Evolutionary conservation across 306 rosid genomes (phyloP).

Genomic region (Canavalia ensiformis): DNA sequence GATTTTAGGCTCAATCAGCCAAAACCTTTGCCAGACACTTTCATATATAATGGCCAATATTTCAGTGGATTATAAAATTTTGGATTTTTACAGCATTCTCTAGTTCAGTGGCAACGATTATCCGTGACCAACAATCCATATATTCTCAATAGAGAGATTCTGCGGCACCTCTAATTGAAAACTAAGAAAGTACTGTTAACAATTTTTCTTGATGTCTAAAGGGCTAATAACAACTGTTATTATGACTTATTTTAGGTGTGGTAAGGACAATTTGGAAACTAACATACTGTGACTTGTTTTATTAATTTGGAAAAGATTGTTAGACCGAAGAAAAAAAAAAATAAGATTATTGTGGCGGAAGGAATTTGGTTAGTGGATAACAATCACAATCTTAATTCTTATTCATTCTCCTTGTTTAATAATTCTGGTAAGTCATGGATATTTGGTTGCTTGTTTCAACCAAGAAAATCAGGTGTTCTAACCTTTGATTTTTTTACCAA

Average conservation of each 20-base stretch:
- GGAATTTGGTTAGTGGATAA: background rate
- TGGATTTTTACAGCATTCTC: background rate
- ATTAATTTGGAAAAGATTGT: background rate
- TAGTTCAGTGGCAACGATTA: background rate
- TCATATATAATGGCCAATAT: background rate
- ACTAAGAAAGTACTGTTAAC: too few species aligned
- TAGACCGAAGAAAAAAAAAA: too few species aligned
- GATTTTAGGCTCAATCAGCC: conserved; percentile 27
- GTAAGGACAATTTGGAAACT: background rate
- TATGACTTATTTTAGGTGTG: too few species aligned
- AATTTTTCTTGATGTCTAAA: background rate
- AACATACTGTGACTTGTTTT: background rate
- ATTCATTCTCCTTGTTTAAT: background rate
- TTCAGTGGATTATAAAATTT: conserved; percentile 7
- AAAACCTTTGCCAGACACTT: background rate
- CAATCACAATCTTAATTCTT: background rate
- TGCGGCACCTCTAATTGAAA: background rate
- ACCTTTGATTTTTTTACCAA: background rate
- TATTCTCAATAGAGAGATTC: background rate
- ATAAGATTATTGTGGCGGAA: background rate
- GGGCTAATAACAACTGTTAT: background rate
- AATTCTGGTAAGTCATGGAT: background rate
- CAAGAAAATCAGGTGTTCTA: background rate
- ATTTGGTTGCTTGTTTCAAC: background rate
- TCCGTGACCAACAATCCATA: background rate